A percentile compares a stretch with the other conserved stretches of the same genome.
Conservation (phyloP, 2,329 filamentous ascomycete species). For the Rhexocercosporidium sp. region DNA sequence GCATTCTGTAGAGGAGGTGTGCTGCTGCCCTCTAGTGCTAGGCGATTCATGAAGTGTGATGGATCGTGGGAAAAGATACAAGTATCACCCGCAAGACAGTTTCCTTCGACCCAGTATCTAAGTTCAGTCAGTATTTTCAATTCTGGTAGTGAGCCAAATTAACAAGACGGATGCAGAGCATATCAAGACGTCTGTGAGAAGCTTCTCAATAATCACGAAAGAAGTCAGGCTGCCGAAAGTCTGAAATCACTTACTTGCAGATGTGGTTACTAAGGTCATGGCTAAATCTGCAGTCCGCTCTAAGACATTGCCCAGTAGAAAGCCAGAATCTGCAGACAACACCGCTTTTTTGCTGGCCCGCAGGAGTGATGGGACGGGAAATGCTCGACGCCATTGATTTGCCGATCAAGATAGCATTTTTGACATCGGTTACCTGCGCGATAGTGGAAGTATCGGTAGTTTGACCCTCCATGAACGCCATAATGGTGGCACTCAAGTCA, state of each 20-base stretch:
- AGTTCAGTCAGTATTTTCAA: neutral
- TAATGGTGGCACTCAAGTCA: constrained; percentile 90
- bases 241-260: constrained; percentile 78
- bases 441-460: constrained; percentile 54
- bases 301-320: constrained; percentile 91
- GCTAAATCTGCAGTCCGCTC: constrained; percentile 95
- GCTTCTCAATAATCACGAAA: neutral
- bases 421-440: constrained; percentile 58
- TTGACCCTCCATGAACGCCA: constrained; percentile 81
- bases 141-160: neutral
- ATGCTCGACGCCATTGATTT: constrained; percentile 83
- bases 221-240: neutral
- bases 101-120: constrained; percentile 95
- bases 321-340: constrained; percentile 98
- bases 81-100: constrained; percentile 89
- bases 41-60: constrained; percentile 79
- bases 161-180: neutral
- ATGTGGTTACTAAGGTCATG: constrained; percentile 95
- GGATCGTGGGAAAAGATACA: constrained; percentile 99
- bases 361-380: constrained; percentile 76
- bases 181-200: neutral
- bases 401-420: constrained; percentile 77
- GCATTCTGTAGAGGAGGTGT: constrained; percentile 67
- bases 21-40: constrained; percentile 72
- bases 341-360: constrained; percentile 77